Evolutionary conservation across 192 early-diverging fungal species (phyloP), one percentile per base, ranked within the genome.

Genomic region (Coemansia furcata): DNA sequence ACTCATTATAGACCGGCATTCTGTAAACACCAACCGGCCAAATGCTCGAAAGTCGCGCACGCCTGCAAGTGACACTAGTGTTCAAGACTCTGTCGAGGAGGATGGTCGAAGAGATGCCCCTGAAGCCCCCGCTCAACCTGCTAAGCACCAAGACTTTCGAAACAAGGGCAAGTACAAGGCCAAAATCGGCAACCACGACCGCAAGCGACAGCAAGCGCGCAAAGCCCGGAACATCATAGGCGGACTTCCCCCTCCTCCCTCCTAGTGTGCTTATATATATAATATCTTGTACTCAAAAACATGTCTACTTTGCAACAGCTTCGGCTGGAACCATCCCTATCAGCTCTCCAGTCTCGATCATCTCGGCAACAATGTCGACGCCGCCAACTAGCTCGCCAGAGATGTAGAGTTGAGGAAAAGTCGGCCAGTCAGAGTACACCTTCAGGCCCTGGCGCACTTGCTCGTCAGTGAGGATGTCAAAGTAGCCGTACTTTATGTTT

Each of bases 361-460:
- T 88, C 76, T 98, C 95, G 52, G 90, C 88, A 32, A 99, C 88
- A 84, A 99, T 95, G 74, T 99, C 97, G 70, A 98, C 79, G 23
- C 97, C 97, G 40, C 97, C 97, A 26, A 94, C 63, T 29, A 99
- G 82, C 76, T 99, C 95, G 47, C 97, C 93, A 59, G 93, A 87
- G 69, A 92, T 87, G 70, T 97, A 98, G 6, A 98, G 78, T 85
- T 96, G 95, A 3, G 97, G 97, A 74, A 87, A 97, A 0, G 97
- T 98, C 4, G 97, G 97, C 97, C 97, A 98, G 84, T 94, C 87
- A 26, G 89, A 90, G 76, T 88, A 93, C 36, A 86, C 85, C 85
- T 98, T 98, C 46, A 98, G 72, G 29, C 91, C 92, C 80, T 95
- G 91, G 43, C 96, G 87, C 35, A 98, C 93, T 47, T 93, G 90